Evolutionary conservation across 2,329 filamentous ascomycete genomes (phyloP).

Genomic region (Ceratocystis alfenasii): DNA sequence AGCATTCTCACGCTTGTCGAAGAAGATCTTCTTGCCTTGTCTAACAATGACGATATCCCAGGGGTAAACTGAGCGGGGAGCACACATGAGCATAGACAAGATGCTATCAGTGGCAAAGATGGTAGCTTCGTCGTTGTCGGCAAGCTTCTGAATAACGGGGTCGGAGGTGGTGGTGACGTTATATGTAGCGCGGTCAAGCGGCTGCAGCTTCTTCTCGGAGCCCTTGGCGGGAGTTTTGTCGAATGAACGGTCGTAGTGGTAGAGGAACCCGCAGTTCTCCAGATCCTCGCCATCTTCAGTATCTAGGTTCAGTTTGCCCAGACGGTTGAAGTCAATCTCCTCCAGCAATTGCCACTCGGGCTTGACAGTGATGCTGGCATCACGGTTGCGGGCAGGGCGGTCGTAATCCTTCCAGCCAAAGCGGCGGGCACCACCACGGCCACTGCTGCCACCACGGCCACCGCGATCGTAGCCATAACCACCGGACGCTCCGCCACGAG

Average conservation of each 20-base stretch:
- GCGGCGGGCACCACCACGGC: slow-evolving; percentile 59
- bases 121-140: slow-evolving; percentile 88
- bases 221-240: slow-evolving; percentile 89
- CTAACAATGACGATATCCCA: slow-evolving; percentile 95
- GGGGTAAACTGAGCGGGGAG: slow-evolving; percentile 89
- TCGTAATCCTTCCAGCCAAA: slow-evolving; percentile 99
- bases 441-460: slow-evolving; percentile 49
- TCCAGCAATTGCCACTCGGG: slow-evolving; percentile 91
- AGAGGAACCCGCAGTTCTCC: slow-evolving; percentile 90
- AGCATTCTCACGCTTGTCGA: slow-evolving; percentile 95
- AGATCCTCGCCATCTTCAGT: slow-evolving; percentile 90
- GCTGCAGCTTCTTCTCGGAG: slow-evolving; percentile 72
- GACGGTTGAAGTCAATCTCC: slow-evolving; percentile 95
- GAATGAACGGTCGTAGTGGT: slow-evolving; percentile 93
- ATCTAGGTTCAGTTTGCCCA: slow-evolving; percentile 91
- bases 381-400: slow-evolving; percentile 91
- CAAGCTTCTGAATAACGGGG: slow-evolving; percentile 90
- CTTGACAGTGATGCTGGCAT: slow-evolving; percentile 92
- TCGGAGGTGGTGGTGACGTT: slow-evolving; percentile 96
- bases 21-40: slow-evolving; percentile 92
- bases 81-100: slow-evolving; percentile 98
- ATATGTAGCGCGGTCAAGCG: slow-evolving; percentile 89
- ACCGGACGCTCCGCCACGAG: slow-evolving; percentile 54
- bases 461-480: slow-evolving; percentile 51
- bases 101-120: slow-evolving; percentile 97